Evolutionary conservation across 371 early-diverging fungal species (phyloP).

Genomic region (Mortierella sp.): DNA sequence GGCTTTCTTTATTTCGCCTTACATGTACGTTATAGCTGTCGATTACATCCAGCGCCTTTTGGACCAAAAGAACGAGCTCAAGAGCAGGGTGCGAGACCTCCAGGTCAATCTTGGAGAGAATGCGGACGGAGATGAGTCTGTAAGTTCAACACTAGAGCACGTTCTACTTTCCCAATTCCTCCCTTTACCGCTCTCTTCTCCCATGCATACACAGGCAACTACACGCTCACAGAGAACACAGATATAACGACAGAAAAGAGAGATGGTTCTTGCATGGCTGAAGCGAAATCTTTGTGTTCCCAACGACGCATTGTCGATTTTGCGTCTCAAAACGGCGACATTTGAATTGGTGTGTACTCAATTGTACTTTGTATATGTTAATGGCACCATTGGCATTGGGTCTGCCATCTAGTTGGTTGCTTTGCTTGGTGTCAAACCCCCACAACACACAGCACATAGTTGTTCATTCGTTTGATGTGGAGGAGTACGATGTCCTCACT

Average conservation of each 20-base stretch:
- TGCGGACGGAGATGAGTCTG: constrained; percentile 45
- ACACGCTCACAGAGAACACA: neutral
- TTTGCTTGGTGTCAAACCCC: neutral
- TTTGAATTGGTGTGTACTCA: neutral
- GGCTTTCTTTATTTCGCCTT: neutral
- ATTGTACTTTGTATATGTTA: neutral
- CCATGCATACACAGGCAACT: neutral
- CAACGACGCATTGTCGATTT: constrained; percentile 4
- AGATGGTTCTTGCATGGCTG: constrained; percentile 7
- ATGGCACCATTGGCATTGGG: neutral
- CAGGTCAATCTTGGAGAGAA: constrained; percentile 49
- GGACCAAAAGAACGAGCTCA: constrained; percentile 47
- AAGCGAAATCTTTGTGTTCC: neutral
- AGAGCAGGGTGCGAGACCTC: constrained; percentile 45
- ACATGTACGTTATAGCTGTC: constrained; percentile 27
- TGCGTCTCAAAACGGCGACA: neutral
- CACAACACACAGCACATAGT: neutral
- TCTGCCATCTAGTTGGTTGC: neutral
- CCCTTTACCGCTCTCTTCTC: neutral
- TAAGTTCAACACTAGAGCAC: constrained; percentile 14
- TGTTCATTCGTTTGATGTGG: neutral
- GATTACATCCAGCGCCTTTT: constrained; percentile 57
- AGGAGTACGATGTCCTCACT: neutral
- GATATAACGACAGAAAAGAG: neutral
- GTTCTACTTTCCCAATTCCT: neutral